Evolutionary conservation across 371 early-diverging fungal species (phyloP).

Genomic region (Neoconidiobolus thromboides): DNA sequence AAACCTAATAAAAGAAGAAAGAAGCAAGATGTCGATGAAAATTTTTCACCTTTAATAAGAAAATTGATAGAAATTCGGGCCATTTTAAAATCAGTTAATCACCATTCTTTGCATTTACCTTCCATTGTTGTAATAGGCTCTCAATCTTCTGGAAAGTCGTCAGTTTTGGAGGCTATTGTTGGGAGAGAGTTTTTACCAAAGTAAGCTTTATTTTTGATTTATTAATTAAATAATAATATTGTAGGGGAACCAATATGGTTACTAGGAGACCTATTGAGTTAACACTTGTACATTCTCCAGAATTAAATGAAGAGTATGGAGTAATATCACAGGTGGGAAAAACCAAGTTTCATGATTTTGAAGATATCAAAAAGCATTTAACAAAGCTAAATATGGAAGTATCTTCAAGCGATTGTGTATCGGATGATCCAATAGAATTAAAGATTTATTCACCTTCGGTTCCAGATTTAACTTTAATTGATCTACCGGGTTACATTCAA

Average conservation of each 20-base stretch:
- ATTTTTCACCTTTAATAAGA: constrained; percentile 75
- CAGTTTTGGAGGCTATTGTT: constrained; percentile 97
- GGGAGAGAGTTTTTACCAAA: constrained; percentile 97
- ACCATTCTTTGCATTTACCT: constrained; percentile 66
- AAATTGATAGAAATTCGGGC: constrained; percentile 87
- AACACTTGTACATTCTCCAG: constrained; percentile 83
- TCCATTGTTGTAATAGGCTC: constrained; percentile 96
- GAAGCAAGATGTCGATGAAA: constrained; percentile 6
- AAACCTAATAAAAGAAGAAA: constrained; percentile 10
- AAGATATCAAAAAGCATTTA: constrained; percentile 71
- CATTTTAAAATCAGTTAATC: constrained; percentile 65
- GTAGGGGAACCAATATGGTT: constrained; percentile 92
- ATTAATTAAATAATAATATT: not conserved
- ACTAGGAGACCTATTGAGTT: constrained; percentile 97
- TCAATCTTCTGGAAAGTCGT: constrained; percentile 96
- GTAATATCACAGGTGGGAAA: constrained; percentile 86
- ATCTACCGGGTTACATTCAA: constrained; percentile 97
- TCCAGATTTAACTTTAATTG: constrained; percentile 92
- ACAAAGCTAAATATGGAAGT: constrained; percentile 86
- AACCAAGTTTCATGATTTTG: constrained; percentile 71
- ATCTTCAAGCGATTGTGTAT: constrained; percentile 80
- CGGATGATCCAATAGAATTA: constrained; percentile 84
- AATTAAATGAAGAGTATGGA: constrained; percentile 69
- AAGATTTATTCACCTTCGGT: constrained; percentile 83
- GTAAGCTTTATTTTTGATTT: constrained; percentile 22